A percentile compares a stretch with the other conserved stretches of the same genome.
Conservation (phyloP, 1,284 basidiomycete species). For the Abortiporus biennis region DNA sequence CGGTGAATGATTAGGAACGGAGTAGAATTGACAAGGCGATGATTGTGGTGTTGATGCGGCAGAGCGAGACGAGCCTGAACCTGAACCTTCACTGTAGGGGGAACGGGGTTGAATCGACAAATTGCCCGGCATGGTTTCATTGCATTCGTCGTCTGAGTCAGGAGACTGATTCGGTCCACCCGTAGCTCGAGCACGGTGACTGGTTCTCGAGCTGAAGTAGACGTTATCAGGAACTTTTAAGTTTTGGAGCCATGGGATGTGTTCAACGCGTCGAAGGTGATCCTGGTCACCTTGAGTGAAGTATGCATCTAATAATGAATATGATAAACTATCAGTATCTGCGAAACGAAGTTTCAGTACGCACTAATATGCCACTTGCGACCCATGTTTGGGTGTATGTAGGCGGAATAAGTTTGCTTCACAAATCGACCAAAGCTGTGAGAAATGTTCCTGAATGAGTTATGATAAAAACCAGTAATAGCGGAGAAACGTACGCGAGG, state of each 20-base stretch:
- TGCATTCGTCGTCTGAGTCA: background rate
- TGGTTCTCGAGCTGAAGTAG: conserved; percentile 61
- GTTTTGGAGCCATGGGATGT: conserved; percentile 44
- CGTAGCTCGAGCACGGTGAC: conserved; percentile 9
- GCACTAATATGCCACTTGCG: conserved; percentile 39
- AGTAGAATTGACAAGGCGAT: background rate
- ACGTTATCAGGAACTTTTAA: conserved; percentile 51
- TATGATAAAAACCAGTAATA: background rate
- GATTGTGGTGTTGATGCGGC: background rate
- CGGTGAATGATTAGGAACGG: background rate
- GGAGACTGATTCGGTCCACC: background rate
- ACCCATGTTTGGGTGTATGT: conserved; percentile 27
- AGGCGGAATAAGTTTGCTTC: conserved; percentile 39
- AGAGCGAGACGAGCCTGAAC: background rate
- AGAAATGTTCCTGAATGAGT: too few relatives aligned
- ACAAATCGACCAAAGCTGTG: conserved; percentile 27
- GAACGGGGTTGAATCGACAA: too few relatives aligned
- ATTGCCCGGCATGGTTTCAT: too few relatives aligned
- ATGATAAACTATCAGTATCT: conserved; percentile 6
- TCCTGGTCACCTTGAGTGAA: conserved; percentile 41
- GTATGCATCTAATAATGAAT: conserved; percentile 30
- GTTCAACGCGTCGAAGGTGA: conserved; percentile 50
- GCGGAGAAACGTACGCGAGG: conserved; percentile 14
- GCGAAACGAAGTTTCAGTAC: conserved; percentile 13
- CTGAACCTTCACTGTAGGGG: too few relatives aligned